Evolutionary conservation across 2,329 filamentous ascomycete genomes (phyloP), one percentile per base, ranked within the genome.

Genomic region (Ascochyta rabiei): DNA sequence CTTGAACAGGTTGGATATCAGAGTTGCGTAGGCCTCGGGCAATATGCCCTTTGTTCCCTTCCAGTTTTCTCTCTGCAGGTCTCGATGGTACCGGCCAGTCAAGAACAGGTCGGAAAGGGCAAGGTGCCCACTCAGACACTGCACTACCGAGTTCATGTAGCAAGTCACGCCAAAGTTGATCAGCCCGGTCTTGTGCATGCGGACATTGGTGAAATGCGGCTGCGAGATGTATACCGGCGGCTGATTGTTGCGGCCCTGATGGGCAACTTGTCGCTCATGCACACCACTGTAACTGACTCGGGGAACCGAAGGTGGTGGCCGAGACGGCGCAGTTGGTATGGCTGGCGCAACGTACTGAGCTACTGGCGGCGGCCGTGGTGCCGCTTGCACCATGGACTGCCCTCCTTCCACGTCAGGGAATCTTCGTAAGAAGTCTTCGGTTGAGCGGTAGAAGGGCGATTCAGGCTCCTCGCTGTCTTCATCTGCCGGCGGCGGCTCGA

Each of bases 61-160:
- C 85, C 81, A 91, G 80, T 80, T 84, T 68, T 78, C 77, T 38
- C 70, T 81, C 68, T 80, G 85, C 63, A 89, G 84, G 81, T 75
- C 83, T 67, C 70, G 79, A 64, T 71, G 84, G 76, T 76, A 90
- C 68, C 70, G 89, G 69, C 79, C 88, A 79, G 77, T 86, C 71
- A 76, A 84, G 79, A 82, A 96, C 82, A 76, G 85, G 76, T 69
- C 84, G 70, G 83, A 84, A 37, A 88, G 74, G 16, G 81, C 79
- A 8, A 82, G 77, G 0, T 92, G 93, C 1, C 87, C 88, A 54
- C 90, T 89, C 16, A 97, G 78, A 56, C 89, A 89, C 74, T 98
- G 93, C 23, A 98, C 80, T 0, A 88, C 88, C n/a, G 91, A 88
- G 74, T 96, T 97, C 81, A 95, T 92, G 70, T 96, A 97, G 72